A percentile compares a stretch with the other conserved stretches of the same genome.
Conservation (phyloP, 2,329 filamentous ascomycete species). For the Clonostachys rhizophaga region DNA sequence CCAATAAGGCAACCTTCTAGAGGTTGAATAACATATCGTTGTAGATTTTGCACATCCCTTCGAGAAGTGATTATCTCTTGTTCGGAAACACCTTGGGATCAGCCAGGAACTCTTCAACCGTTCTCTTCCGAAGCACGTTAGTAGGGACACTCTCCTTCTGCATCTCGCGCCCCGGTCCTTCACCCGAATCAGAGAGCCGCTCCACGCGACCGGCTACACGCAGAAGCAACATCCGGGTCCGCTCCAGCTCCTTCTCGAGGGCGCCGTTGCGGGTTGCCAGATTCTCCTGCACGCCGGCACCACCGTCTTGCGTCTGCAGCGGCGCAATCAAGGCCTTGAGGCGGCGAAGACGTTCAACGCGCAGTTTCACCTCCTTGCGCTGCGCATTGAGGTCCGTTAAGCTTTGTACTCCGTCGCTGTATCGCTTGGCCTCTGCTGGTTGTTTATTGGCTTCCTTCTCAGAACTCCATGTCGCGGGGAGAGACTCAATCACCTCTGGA, state of each 20-base stretch:
- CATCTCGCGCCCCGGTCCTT: slow-evolving; percentile 4
- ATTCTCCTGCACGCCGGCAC: slow-evolving; percentile 55
- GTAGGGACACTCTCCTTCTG: slow-evolving; percentile 22
- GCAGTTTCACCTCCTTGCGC: slow-evolving; percentile 24
- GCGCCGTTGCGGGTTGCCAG: slow-evolving; percentile 61
- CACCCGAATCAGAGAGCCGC: slow-evolving; percentile 20
- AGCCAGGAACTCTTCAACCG: slow-evolving; percentile 34
- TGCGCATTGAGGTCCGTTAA: slow-evolving; percentile 43
- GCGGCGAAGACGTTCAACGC: slow-evolving; percentile 39
- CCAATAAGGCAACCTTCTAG: neutral
- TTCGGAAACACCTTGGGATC: slow-evolving; percentile 10
- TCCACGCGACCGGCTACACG: slow-evolving; percentile 52
- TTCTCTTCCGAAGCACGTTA: slow-evolving; percentile 30
- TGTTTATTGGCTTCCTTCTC: slow-evolving; percentile 25
- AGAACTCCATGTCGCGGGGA: slow-evolving; percentile 41
- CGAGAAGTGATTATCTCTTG: neutral
- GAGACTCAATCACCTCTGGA: slow-evolving; percentile 33
- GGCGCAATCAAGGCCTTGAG: slow-evolving; percentile 48
- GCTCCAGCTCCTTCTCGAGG: slow-evolving; percentile 61
- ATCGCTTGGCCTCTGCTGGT: slow-evolving; percentile 44
- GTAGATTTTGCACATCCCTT: neutral
- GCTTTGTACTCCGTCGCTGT: slow-evolving; percentile 40
- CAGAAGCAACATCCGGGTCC: slow-evolving; percentile 59
- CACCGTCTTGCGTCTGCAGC: slow-evolving; percentile 13
- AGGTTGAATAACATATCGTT: neutral